A percentile compares a stretch with the other conserved stretches of the same genome.
Conservation (phyloP, 108 stramenopile species). For the Fragilariopsis cylindrus region DNA sequence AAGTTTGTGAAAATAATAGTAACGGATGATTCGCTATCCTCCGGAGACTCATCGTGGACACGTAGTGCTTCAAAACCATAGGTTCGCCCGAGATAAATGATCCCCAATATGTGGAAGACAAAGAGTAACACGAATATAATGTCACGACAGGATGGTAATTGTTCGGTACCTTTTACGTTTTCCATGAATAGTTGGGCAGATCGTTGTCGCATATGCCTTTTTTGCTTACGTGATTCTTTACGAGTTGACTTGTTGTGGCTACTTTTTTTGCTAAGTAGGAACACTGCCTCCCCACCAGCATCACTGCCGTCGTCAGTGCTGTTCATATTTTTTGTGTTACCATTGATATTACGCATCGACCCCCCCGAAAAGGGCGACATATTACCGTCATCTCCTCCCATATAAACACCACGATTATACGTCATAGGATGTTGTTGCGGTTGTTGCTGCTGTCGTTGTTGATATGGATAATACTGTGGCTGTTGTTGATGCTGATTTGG, state of each 20-base stretch:
- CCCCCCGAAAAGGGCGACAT: not conserved
- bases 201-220: conserved; percentile 73
- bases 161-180: conserved; percentile 60
- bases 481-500: not conserved
- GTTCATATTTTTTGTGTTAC: not conserved
- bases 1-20: conserved; percentile 64
- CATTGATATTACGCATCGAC: conserved; percentile 14
- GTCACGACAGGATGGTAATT: conserved; percentile 66
- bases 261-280: conserved; percentile 27
- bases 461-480: conserved; percentile 6
- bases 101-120: conserved; percentile 59
- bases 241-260: conserved; percentile 6
- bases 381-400: conserved; percentile 6
- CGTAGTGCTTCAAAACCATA: conserved; percentile 65
- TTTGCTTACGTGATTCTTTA: conserved; percentile 25
- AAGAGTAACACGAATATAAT: conserved; percentile 63
- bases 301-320: conserved; percentile 12
- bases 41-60: conserved; percentile 36
- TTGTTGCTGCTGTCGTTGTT: not conserved
- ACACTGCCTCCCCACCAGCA: conserved; percentile 45
- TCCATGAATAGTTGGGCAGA: conserved; percentile 82
- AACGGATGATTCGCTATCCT: conserved; percentile 31
- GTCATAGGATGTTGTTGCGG: conserved; percentile 7
- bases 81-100: conserved; percentile 49
- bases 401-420: conserved; percentile 15